phyloP scores from a whole-genome alignment of 805 yeast genomes.

The Yarrowia keelungensis region DNA sequence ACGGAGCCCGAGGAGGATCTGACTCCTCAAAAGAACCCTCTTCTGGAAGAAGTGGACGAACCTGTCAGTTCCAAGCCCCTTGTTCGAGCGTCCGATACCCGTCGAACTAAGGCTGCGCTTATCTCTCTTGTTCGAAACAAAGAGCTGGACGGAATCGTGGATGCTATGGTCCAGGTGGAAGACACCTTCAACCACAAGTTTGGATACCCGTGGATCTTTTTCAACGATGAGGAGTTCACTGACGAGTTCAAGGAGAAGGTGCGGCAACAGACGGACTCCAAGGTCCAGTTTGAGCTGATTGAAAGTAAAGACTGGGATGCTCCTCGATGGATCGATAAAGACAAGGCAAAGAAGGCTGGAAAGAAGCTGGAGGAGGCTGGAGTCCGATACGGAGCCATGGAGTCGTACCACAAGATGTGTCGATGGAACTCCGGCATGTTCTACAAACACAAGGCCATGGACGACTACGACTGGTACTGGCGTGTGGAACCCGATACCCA shows the following conservation, averaged over 20 bases:
- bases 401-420: conserved; percentile 90
- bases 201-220: conserved; percentile 79
- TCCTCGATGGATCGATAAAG: conserved; percentile 63
- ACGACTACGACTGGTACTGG: conserved; percentile 87
- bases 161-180: conserved; percentile 68
- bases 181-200: conserved; percentile 69
- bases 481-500: conserved; percentile 94
- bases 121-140: conserved; percentile 73
- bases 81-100: conserved; percentile 23
- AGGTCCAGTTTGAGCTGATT: conserved; percentile 56
- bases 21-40: conserved; percentile 12
- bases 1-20: conserved; percentile 20
- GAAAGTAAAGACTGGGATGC: conserved; percentile 61
- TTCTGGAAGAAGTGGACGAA: conserved; percentile 24
- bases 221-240: conserved; percentile 73
- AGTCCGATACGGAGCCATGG: conserved; percentile 69
- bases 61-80: conserved; percentile 17
- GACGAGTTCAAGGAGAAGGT: conserved; percentile 61
- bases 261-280: conserved; percentile 51
- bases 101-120: conserved; percentile 73
- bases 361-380: conserved; percentile 47
- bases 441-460: conserved; percentile 75
- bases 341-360: conserved; percentile 54
- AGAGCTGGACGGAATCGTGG: conserved; percentile 59
- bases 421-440: conserved; percentile 91